Base-by-base conservation (phyloP, 2,329 filamentous ascomycete species). In the Alternaria consortialis region DNA sequence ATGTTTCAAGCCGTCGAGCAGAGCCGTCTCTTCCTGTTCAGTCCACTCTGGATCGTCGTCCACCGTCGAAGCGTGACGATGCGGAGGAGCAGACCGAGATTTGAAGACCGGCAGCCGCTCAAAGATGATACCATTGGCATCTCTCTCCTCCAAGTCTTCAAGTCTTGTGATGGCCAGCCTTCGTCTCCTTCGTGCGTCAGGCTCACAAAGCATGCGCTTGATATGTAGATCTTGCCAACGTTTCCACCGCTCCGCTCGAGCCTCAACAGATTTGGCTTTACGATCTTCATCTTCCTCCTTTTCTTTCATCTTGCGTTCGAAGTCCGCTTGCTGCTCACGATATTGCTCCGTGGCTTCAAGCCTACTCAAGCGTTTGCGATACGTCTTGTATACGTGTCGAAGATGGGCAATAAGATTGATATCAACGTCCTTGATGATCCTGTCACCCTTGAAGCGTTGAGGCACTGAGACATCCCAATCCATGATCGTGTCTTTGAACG, bases 71-170 rank as follows among this genome's bases (percentile, higher is more conserved):
- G 51, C 29, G 20, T 60, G 56, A 31, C 55, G 60, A 9, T 58
- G 56, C 2, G 64, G 68, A 7, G 63, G 73, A 39, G 66, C 66
- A 3, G 67, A 72, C n/a, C 77, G 77, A 13, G 74, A 44, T 5
- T 69, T 74, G 61, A 84, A 80, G 5, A 79, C 56, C 2, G 77
- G 65, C 1, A 80, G 43, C 5, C 81, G 79, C 51, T 80, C 75
- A 50, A 83, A 81, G 0, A 55, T 55, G 0, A 72, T 31, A 6
- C 81, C 82, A 53, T 82, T 79, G 0, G 77, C 74, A 50, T 83
- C 81, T 25, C 66, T 60, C 17, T 79, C 75, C 4, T 66, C 68
- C 4, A 61, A 1, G 20, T 70, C 61, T 4, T 65, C 57, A n/a
- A 67, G 51, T 8, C 61, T 63, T 5, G 56, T 50, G 7, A 69